These are phyloP conservation scores for Inga leiocalycina DNA, from an alignment of 306 rosid genomes.

Conservation along the genomic window DNA sequence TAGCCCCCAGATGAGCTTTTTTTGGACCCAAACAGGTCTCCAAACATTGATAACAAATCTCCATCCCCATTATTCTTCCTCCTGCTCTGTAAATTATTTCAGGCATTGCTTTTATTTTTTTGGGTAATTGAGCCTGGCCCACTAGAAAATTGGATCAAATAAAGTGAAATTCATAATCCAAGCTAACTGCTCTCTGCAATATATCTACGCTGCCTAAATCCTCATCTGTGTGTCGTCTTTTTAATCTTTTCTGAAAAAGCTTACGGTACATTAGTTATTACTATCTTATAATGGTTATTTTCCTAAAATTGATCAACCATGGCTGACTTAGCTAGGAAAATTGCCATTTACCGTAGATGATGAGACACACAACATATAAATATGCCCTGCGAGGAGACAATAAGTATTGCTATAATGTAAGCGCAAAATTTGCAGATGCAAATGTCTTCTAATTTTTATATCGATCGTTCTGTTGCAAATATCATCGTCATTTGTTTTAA, in stretches of 20 bases:
- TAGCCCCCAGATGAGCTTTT: no score
- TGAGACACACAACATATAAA: not conserved
- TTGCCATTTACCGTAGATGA: not conserved
- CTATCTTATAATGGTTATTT: no score
- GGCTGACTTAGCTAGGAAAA: not conserved
- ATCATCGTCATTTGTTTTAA: no score
- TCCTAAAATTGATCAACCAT: not conserved
- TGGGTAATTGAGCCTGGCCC: not conserved
- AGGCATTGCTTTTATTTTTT: not conserved
- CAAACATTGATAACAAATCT: no score
- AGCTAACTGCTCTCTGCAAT: not conserved
- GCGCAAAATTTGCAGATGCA: not conserved
- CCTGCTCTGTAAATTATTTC: not conserved
- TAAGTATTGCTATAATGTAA: not conserved
- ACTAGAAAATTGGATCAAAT: not conserved
- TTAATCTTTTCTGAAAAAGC: not conserved
- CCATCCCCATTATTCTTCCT: not conserved
- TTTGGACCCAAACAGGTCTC: no score
- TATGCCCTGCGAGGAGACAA: not conserved
- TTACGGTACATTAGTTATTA: no score
- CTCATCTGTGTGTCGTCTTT: no score
- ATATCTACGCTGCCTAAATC: not conserved
- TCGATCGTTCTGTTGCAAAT: not conserved
- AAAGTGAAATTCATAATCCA: not conserved
- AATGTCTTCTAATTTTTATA: no score